Evolutionary conservation across 768 basidiomycete species (phyloP).

Genomic region (Filobasidium floriforme): DNA sequence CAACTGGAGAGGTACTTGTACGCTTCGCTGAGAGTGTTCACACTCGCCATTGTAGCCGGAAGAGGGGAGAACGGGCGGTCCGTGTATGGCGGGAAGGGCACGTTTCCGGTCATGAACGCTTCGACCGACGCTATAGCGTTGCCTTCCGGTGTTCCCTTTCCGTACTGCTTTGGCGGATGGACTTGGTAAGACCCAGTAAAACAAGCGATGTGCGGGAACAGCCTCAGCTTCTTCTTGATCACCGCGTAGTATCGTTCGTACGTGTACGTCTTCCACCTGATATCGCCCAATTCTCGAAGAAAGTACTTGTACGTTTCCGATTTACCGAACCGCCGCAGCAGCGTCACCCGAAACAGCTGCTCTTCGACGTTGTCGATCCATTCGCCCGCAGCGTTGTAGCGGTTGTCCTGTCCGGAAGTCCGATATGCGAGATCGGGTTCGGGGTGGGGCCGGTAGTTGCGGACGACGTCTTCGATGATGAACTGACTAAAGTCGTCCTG

Average conservation of each 20-base stretch:
- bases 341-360: not conserved
- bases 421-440: not conserved
- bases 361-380: not conserved
- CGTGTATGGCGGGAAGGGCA: not conserved
- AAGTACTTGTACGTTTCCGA: not conserved
- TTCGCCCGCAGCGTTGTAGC: not conserved
- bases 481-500: constrained; percentile 1
- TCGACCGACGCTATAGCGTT: not conserved
- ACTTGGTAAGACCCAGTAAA: constrained; percentile 14
- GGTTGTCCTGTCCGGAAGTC: not conserved
- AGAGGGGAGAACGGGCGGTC: not conserved
- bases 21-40: not conserved
- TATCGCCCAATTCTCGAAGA: not conserved
- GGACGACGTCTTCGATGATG: constrained; percentile 7
- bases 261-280: constrained; percentile 12
- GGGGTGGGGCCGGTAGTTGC: not conserved
- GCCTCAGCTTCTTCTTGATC: not conserved
- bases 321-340: not conserved
- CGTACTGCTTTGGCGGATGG: not conserved
- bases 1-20: not conserved
- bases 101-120: not conserved
- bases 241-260: not conserved
- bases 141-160: not conserved
- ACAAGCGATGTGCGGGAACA: not conserved
- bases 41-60: not conserved